Evolutionary conservation across 2,329 filamentous ascomycete genomes (phyloP), one percentile per base, ranked within the genome.

Genomic region (Fusarium tanahbumbuense): DNA sequence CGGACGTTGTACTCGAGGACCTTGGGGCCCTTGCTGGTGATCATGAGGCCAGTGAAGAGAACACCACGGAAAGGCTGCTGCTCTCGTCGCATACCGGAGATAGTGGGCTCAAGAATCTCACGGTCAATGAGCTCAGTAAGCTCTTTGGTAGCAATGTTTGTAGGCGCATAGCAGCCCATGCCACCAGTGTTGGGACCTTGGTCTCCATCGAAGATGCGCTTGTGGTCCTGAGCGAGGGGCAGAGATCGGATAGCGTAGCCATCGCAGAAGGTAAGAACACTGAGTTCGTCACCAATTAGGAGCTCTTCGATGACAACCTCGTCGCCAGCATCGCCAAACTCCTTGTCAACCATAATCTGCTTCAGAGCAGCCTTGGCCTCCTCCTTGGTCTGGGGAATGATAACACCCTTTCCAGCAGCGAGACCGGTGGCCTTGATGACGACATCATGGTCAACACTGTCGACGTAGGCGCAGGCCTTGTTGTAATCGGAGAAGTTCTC

Each of bases 121-220:
- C 86, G 85, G 77, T 98, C 91, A 66, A 99, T 89, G 65, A 90
- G 86, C 20, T 91, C 91, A 20, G 96, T 86, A n/a, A 97, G 85
- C 66, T 91, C 88, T 54, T 89, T 87, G 0, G 91, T 92, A 30
- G 91, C 90, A 74, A 94, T 91, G 69, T 89, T 92, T 3, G 94
- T 97, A n/a, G 93, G 93, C 18, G 94, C 94, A 80, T 98, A 98
- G 78, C 94, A 97, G 54, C 96, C 96, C 96, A 98, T 98, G 42
- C 96, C 96, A 64, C 95, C 96, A 4, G 96, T 98, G 82, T 98
- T 98, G 40, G 94, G 93, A 3, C 96, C 96, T 52, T 88, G 86
- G 78, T 98, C 95, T 57, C 92, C 93, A 76, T 99, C 96, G 56
- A 92, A 92, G 70, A 97, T 94, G 67, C 94, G 89, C 87, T 99